A percentile compares a stretch with the other conserved stretches of the same genome.
Conservation (phyloP, 2,329 filamentous ascomycete genomes). For the Hypoxylon sp. region DNA sequence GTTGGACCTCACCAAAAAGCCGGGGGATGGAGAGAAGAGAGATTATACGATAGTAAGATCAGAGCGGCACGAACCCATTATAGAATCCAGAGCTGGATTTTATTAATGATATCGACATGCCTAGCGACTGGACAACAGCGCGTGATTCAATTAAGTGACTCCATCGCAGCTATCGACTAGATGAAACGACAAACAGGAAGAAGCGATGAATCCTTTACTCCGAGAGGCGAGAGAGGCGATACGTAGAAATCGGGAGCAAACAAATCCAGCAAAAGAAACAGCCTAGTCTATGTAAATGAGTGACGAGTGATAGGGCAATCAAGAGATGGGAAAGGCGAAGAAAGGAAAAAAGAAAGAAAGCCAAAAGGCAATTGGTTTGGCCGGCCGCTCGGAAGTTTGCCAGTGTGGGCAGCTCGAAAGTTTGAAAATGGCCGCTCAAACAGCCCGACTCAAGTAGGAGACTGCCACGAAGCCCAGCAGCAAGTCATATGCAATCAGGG, state of each 20-base stretch:
- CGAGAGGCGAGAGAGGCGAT: conserved; percentile 31
- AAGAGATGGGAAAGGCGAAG: conserved; percentile 20
- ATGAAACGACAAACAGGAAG: conserved; percentile 18
- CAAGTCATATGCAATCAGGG: conserved; percentile 44
- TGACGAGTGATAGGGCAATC: conserved; percentile 1
- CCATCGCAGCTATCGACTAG: conserved; percentile 5
- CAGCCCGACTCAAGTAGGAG: conserved; percentile 47
- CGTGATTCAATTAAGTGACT: conserved; percentile 16
- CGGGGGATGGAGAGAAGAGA: conserved; percentile 13
- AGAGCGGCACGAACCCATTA: conserved; percentile 18
- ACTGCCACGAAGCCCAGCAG: conserved; percentile 51
- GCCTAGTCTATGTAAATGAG: conserved; percentile 29
- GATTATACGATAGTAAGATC: conserved; percentile 28
- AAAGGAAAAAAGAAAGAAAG: conserved; percentile 13
- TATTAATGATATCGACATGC: conserved; percentile 6
- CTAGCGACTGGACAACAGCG: conserved; percentile 12
- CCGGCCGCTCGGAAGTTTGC: conserved; percentile 38
- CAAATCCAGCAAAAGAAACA: conserved; percentile 27
- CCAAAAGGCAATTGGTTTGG: conserved; percentile 36
- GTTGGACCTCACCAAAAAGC: conserved; percentile 23
- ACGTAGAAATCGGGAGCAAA: conserved; percentile 29
- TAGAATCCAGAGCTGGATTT: conserved; percentile 12
- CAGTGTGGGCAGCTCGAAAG: conserved; percentile 38
- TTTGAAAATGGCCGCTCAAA: conserved; percentile 35
- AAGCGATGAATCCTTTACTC: conserved; percentile 23